Evolutionary conservation across 2,329 filamentous ascomycete genomes (phyloP).

Genomic region (Hymenoscyphus occultus): DNA sequence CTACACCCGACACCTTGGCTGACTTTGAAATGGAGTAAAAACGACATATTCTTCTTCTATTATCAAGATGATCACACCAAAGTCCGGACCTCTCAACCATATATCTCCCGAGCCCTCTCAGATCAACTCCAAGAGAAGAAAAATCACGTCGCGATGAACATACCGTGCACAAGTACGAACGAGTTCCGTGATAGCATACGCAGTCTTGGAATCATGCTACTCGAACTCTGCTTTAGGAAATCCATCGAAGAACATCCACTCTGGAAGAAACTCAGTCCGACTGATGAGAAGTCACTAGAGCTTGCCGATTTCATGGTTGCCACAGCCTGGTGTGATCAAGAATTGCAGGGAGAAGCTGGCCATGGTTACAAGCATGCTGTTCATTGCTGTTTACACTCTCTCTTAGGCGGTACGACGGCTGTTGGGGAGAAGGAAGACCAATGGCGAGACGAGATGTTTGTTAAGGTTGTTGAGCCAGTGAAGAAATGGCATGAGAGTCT

Average conservation of each 20-base stretch:
- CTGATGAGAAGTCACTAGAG: constrained; percentile 6
- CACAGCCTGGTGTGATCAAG: constrained; percentile 7
- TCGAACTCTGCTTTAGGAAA: constrained; percentile 21
- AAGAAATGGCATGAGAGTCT: constrained; percentile 20
- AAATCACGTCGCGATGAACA: background rate
- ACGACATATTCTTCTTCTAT: constrained; percentile 21
- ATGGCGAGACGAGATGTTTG: constrained; percentile 23
- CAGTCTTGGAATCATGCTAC: constrained; percentile 20
- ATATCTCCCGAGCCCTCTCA: constrained; percentile 18
- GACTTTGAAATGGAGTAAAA: constrained; percentile 19
- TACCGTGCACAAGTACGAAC: background rate
- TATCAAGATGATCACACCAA: constrained; percentile 12
- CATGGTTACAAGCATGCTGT: constrained; percentile 18
- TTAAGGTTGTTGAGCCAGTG: constrained; percentile 22
- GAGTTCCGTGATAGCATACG: constrained; percentile 17
- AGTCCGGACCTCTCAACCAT: constrained; percentile 19
- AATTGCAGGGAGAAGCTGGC: constrained; percentile 19
- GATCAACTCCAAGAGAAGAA: background rate
- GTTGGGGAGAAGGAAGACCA: constrained; percentile 15
- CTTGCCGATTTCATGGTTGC: constrained; percentile 15
- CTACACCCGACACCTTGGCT: constrained; percentile 21
- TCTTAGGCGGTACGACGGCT: constrained; percentile 7
- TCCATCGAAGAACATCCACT: constrained; percentile 17
- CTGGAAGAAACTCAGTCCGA: background rate
- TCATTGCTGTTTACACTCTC: constrained; percentile 20